Evolutionary conservation across 148 eudicot species (phyloP).

Genomic region (Selenicereus undatus): DNA sequence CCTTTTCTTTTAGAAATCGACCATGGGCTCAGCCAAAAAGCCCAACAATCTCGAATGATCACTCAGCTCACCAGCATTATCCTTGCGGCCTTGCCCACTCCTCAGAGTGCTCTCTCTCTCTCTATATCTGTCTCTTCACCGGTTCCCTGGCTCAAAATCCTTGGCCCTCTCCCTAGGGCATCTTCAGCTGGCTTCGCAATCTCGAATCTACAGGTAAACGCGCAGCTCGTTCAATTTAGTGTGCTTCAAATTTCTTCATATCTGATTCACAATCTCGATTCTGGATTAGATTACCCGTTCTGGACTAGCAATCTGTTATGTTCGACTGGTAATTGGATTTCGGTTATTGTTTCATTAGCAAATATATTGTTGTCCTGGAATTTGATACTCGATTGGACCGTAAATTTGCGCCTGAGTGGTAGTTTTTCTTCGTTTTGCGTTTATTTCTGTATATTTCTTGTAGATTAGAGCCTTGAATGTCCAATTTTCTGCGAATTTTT

Average conservation of each 20-base stretch:
- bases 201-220: background rate
- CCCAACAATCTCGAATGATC: background rate
- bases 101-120: background rate
- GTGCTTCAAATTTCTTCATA: too few species aligned
- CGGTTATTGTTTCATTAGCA: background rate
- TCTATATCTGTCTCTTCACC: background rate
- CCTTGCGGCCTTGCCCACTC: background rate
- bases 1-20: too few species aligned
- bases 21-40: background rate
- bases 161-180: background rate
- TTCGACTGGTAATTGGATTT: background rate
- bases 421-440: background rate
- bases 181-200: background rate
- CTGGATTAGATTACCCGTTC: too few species aligned
- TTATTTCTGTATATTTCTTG: background rate
- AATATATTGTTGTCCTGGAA: background rate
- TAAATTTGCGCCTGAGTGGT: background rate
- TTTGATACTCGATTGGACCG: background rate
- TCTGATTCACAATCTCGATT: too few species aligned
- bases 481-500: background rate
- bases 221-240: background rate
- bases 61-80: too few species aligned
- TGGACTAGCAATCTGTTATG: too few species aligned
- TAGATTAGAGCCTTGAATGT: background rate
- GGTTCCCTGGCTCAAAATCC: background rate